Base-by-base conservation (phyloP, 208 protist species). In the Zelonia costaricensis region DNA sequence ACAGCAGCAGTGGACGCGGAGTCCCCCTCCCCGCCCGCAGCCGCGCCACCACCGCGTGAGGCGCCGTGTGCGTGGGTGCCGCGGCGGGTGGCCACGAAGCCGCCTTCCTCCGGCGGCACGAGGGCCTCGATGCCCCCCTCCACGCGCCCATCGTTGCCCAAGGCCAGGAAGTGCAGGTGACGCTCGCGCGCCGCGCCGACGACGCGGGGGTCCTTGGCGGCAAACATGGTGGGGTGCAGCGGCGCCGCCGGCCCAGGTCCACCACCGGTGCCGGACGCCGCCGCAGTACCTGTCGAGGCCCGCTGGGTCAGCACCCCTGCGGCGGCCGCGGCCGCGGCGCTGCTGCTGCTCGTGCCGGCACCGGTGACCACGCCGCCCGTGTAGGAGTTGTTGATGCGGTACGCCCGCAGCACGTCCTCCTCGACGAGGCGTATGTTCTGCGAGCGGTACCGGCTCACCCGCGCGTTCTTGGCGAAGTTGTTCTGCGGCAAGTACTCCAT, bases 391-490 rank as follows among this genome's bases (percentile, higher is more conserved):
- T 40, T 27, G 30, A 38, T 40, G 16, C 58, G 56, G 69, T 96
- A 96, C 0, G 64, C 75, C 12, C 73, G 78, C 9, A 69, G 49
- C 51, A 96, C 57, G 44, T 92, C 88, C 52, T 78, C 78, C 53
- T 91, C 81, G 15, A 80, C 55, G 28, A 96, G 74, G 2, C 86
- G 85, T 9, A 92, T 79, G 65, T 91, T 92, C 27, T 76, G 69
- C 12, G 74, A 60, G 43, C 57, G 44, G 54, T 77, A 81, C 15
- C 90, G 86, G 61, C 80, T 92, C 13, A 94, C 52, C n/a, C 23
- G 42, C 15, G 46, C 40, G 23, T 76, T 75, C 36, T 60, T 63
- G 33, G 54, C 68, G 27, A 57, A 62, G 66, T 40, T 51, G 57
- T 75, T 67, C 28, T 68, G 57, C n/a, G 45, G 67, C 35, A 82